Percentiles rank a stretch among this genome's conserved stretches.
phyloP scores from a whole-genome alignment of 2,329 filamentous ascomycete genomes.

The Penicillium sp. region DNA sequence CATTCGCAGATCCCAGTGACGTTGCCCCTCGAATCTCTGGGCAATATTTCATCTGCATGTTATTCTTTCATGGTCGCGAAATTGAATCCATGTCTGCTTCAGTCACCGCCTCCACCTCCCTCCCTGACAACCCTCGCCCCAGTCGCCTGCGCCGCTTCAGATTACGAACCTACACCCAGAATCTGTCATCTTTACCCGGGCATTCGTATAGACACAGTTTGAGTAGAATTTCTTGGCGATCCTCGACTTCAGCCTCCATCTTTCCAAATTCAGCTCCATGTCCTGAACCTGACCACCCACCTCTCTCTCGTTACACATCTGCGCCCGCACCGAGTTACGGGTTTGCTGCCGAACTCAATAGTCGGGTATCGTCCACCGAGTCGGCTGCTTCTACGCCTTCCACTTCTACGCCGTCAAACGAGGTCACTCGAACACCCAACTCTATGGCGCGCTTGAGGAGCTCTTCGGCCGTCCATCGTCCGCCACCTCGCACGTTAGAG shows the following conservation, averaged over 20 bases:
- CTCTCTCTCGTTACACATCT: conserved; percentile 22
- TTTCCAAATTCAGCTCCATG: conserved; percentile 18
- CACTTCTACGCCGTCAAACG: conserved; percentile 30
- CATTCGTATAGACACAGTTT: conserved; percentile 36
- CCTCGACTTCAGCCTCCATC: conserved; percentile 29
- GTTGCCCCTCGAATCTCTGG: background rate
- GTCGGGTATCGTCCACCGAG: conserved; percentile 24
- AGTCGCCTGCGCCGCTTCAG: conserved; percentile 42
- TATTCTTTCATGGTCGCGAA: background rate
- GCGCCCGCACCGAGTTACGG: conserved; percentile 20
- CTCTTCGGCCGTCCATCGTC: conserved; percentile 21
- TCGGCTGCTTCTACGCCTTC: conserved; percentile 31
- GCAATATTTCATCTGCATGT: background rate
- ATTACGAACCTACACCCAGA: conserved; percentile 40
- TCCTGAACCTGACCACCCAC: conserved; percentile 30
- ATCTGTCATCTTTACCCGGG: conserved; percentile 21
- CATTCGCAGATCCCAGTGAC: conserved; percentile 17
- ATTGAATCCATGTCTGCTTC: conserved; percentile 31
- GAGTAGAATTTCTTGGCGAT: conserved; percentile 38
- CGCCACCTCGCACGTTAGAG: conserved; percentile 25
- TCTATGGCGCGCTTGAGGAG: conserved; percentile 34
- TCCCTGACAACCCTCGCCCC: conserved; percentile 33
- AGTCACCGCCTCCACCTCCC: conserved; percentile 38
- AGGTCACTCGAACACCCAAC: conserved; percentile 21
- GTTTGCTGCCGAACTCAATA: conserved; percentile 10